phyloP scores from a whole-genome alignment of 768 basidiomycete species.

The Rhodosporidiobolus sp. region DNA sequence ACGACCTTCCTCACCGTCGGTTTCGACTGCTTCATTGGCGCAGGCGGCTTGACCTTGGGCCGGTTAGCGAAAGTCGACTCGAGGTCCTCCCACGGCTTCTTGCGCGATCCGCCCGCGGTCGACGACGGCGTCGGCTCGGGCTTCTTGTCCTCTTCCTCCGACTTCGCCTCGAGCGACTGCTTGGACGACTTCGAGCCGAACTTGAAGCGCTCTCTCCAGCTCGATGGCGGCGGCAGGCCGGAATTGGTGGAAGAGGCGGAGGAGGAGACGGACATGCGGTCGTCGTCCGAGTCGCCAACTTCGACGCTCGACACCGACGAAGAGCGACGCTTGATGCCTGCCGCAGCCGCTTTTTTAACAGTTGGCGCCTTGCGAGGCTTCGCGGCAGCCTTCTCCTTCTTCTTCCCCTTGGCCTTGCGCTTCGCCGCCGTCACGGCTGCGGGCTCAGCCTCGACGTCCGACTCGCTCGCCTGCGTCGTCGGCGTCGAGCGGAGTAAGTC shows the following conservation, averaged over 20 bases:
- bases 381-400: not conserved
- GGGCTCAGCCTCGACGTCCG: not conserved
- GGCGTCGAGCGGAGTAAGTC: conserved; percentile 2
- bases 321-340: not conserved
- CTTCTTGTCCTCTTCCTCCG: not conserved
- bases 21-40: not conserved
- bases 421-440: not conserved
- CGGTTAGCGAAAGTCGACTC: not conserved
- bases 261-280: not conserved
- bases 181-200: not conserved
- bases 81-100: conserved; percentile 26
- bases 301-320: not conserved
- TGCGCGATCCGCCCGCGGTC: not conserved
- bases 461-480: not conserved
- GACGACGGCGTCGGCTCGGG: no score
- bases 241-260: not conserved
- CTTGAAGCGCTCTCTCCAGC: not conserved
- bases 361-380: not conserved
- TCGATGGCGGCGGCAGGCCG: not conserved
- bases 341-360: not conserved
- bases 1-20: not conserved
- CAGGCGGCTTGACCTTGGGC: not conserved
- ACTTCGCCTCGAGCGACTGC: no score
- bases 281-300: not conserved
- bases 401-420: not conserved